Evolutionary conservation across 352 stramenopile genomes (phyloP).

Genomic region (Phytophthora kernoviae): DNA sequence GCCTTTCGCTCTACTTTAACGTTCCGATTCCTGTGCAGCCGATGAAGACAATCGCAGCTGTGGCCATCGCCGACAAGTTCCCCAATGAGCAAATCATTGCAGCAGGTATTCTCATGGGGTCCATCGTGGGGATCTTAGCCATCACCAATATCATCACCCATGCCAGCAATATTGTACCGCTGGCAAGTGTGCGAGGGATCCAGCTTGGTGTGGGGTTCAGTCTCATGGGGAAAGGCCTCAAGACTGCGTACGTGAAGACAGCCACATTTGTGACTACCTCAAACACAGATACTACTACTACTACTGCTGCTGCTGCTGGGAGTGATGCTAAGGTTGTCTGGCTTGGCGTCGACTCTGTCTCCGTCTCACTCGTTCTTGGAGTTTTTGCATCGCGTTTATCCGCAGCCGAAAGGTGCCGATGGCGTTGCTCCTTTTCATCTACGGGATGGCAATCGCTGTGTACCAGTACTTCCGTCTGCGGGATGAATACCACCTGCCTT

Average conservation of each 20-base stretch:
- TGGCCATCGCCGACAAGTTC: conserved; percentile 87
- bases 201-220: conserved; percentile 92
- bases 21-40: conserved; percentile 95
- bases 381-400: conserved; percentile 76
- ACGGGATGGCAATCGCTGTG: conserved; percentile 66
- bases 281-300: conserved; percentile 3
- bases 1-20: conserved; percentile 88
- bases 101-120: conserved; percentile 86
- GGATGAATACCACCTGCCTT: conserved; percentile 56
- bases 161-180: conserved; percentile 88
- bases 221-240: conserved; percentile 87
- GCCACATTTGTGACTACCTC: conserved; percentile 36
- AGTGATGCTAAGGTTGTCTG: conserved; percentile 39
- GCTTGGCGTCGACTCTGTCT: conserved; percentile 69
- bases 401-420: conserved; percentile 65
- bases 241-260: conserved; percentile 55
- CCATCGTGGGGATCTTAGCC: conserved; percentile 67
- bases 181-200: conserved; percentile 90
- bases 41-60: conserved; percentile 94
- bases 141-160: conserved; percentile 91
- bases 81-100: conserved; percentile 80
- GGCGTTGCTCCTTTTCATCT: conserved; percentile 69
- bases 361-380: conserved; percentile 71
- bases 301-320: conserved; percentile 11
- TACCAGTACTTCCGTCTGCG: conserved; percentile 60